Base-by-base conservation (phyloP, 495 filamentous ascomycete genomes). In the Immersiella caudata region DNA sequence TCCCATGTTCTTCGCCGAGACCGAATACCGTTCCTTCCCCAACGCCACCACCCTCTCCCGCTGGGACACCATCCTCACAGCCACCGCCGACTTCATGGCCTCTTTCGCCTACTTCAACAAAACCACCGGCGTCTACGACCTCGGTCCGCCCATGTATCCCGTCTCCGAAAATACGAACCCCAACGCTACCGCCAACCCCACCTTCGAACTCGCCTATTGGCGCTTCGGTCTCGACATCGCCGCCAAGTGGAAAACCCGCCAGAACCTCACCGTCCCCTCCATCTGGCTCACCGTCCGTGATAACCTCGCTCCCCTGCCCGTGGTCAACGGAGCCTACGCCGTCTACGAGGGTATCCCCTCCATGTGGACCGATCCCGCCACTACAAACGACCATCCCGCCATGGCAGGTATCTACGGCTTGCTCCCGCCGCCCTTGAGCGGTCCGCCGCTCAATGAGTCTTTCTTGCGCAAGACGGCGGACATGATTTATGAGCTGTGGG, bases 201-300 rank as follows among this genome's bases (percentile, higher is more conserved):
- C 81, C 0, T 85, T 85, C 63, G 83, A 85, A 74, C 71, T 85
- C 5, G 83, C 83, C 7, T 85, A 85, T 69, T 85, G 83, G 83
- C 70, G 79, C 16, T 84, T 84, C 66, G 82, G 83, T 8, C 71
- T 85, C 20, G 74, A 80, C 33, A 68, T 85, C 6, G 82, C 81
- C 8, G 68, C 70, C 2, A 54, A 54, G 16, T 83, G 81, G 81
- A 80, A 78, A 70, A 68, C 64, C 36, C 70, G 79, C 14, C 80
- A 82, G 64, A 68, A 68, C 16, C 73, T 74, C 51, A 29, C 70
- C 7, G 73, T 79, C 0, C 81, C 83, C 0, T 6, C 33, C 0
- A 68, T 67, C 24, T 86, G 83, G 84, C 62, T 67, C 4, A 64
- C 62, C 8, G 81, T 85, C 21, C 68, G 74, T 29, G 75, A 85